Conservation (phyloP, 371 early-diverging fungal genomes). For the Mortierella sp. region DNA sequence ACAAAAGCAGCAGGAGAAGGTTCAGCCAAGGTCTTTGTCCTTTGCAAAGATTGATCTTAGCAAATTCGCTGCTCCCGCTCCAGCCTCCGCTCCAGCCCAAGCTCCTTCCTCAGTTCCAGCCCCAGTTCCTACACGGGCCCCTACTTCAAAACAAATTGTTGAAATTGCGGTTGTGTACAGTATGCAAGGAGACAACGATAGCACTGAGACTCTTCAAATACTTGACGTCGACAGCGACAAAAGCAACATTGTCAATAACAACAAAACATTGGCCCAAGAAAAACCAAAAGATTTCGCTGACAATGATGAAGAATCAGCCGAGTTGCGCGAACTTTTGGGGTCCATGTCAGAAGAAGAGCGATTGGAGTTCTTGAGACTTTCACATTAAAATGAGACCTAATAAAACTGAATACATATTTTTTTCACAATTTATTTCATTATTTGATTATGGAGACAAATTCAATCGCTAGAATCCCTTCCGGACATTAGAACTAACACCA, state of each 20-base stretch:
- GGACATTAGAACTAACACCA: slow-evolving; percentile 36
- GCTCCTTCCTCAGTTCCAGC: not conserved
- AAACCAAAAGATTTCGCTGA: not conserved
- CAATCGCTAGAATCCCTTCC: slow-evolving; percentile 43
- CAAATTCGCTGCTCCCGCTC: not conserved
- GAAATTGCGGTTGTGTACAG: not conserved
- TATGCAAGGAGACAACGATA: not conserved
- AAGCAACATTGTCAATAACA: not conserved
- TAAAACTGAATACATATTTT: too few species aligned
- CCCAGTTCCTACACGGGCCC: too few species aligned
- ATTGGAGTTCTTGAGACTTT: slow-evolving; percentile 41
- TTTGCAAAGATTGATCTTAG: not conserved
- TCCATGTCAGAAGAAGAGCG: slow-evolving; percentile 47
- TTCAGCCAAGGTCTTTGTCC: not conserved
- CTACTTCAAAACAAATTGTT: not conserved
- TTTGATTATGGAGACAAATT: too few species aligned
- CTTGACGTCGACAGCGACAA: slow-evolving; percentile 13
- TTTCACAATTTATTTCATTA: too few species aligned
- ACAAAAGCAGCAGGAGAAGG: not conserved
- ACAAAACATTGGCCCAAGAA: not conserved
- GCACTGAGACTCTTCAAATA: slow-evolving; percentile 8
- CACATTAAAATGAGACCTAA: slow-evolving; percentile 2
- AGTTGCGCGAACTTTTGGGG: slow-evolving; percentile 30
- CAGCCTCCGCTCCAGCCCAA: slow-evolving; percentile 1
- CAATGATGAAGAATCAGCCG: slow-evolving; percentile 35